Percentiles rank a stretch among this genome's conserved stretches.
Evolutionary conservation across 2,329 filamentous ascomycete genomes (phyloP).

Genomic region (Aphanoascus verrucosus): DNA sequence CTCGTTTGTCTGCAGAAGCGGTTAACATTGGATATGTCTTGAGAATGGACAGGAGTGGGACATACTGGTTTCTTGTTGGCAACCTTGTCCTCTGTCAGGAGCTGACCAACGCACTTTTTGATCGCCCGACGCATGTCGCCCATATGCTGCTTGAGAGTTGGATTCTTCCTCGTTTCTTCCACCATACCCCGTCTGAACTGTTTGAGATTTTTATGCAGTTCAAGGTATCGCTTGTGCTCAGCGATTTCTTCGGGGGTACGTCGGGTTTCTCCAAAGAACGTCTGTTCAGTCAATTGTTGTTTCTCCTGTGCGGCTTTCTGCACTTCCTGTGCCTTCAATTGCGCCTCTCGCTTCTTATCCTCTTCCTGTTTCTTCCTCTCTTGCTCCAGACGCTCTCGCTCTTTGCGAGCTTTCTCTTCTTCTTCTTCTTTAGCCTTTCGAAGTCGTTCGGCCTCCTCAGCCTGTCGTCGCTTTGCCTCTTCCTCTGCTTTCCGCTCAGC

Average conservation of each 20-base stretch:
- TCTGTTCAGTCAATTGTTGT: constrained; percentile 23
- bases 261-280: constrained; percentile 22
- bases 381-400: constrained; percentile 13
- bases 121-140: constrained; percentile 64
- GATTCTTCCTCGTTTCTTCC: constrained; percentile 46
- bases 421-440: constrained; percentile 30
- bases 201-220: constrained; percentile 59
- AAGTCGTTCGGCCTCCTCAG: constrained; percentile 39
- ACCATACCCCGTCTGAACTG: constrained; percentile 44
- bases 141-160: constrained; percentile 52
- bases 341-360: constrained; percentile 17
- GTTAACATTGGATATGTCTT: constrained; percentile 7
- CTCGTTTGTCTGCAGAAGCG: constrained; percentile 34
- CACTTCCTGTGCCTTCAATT: constrained; percentile 20
- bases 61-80: constrained; percentile 50
- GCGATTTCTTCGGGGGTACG: constrained; percentile 31
- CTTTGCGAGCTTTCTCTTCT: constrained; percentile 22
- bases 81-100: constrained; percentile 52
- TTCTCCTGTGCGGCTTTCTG: constrained; percentile 21
- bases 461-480: constrained; percentile 39
- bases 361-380: constrained; percentile 22
- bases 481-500: constrained; percentile 37
- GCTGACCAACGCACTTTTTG: constrained; percentile 60
- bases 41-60: not conserved
- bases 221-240: constrained; percentile 41